Evolutionary conservation across 2,329 filamentous ascomycete species (phyloP).

Genomic region (Exophiala mesophila): DNA sequence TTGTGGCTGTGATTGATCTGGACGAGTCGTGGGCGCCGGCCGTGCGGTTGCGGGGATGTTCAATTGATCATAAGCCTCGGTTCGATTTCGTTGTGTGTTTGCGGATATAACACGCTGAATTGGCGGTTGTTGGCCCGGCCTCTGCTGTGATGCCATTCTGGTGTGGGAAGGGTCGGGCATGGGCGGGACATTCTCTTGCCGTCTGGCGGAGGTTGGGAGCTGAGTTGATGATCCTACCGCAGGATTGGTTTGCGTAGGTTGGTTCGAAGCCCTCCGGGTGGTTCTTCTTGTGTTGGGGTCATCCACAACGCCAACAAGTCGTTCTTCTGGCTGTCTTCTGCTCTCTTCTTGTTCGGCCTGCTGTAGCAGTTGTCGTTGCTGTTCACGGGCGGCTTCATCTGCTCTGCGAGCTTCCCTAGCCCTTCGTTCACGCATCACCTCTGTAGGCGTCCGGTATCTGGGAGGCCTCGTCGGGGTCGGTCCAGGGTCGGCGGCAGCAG

Average conservation of each 20-base stretch:
- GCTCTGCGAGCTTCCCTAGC: conserved; percentile 70
- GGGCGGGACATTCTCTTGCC: conserved; percentile 20
- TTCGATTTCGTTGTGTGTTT: conserved; percentile 23
- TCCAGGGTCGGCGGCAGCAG: conserved; percentile 34
- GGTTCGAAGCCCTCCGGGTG: conserved; percentile 18
- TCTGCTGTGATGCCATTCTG: conserved; percentile 14
- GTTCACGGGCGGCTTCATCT: conserved; percentile 54
- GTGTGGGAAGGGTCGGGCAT: conserved; percentile 19
- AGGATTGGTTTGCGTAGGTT: conserved; percentile 15
- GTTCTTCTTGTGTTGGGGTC: conserved; percentile 33
- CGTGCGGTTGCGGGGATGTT: conserved; percentile 22
- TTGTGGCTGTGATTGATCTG: conserved; percentile 1
- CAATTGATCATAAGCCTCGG: conserved; percentile 26
- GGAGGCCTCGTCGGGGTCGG: conserved; percentile 48
- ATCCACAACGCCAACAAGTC: conserved; percentile 53
- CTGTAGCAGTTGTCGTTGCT: conserved; percentile 38
- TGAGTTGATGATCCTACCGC: conserved; percentile 14
- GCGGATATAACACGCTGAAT: conserved; percentile 18
- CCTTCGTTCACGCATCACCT: conserved; percentile 84
- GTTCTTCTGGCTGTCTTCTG: conserved; percentile 48
- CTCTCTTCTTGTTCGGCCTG: conserved; percentile 42
- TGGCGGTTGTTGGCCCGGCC: conserved; percentile 22
- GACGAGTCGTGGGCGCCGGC: conserved; percentile 13
- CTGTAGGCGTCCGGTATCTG: conserved; percentile 75
- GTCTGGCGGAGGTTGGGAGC: conserved; percentile 9